Percentiles rank a stretch among this genome's conserved stretches.
Conservation (phyloP, 163 green algal species). For the Scenedesmus sp. region DNA sequence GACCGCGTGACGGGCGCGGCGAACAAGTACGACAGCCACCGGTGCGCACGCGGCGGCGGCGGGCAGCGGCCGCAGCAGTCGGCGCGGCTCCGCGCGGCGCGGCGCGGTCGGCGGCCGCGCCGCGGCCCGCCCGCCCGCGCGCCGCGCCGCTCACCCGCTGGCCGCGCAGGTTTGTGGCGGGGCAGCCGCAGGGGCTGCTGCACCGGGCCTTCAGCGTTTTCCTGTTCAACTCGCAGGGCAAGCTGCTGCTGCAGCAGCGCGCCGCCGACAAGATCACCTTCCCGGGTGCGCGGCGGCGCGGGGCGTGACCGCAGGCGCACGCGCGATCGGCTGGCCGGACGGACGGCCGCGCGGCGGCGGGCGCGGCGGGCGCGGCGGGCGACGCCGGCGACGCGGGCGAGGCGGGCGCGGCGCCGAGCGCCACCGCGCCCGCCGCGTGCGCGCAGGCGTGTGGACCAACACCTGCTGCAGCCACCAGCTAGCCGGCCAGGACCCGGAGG, state of each 20-base stretch:
- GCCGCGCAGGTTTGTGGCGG: constrained; percentile 56
- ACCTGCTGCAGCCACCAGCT: constrained; percentile 97
- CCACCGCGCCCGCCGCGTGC: no score
- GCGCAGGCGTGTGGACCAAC: constrained; percentile 94
- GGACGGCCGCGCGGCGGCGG: no score
- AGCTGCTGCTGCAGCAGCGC: constrained; percentile 93
- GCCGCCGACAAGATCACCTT: constrained; percentile 87
- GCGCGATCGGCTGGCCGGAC: no score
- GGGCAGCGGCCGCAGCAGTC: constrained; percentile 2
- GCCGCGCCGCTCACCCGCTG: no score
- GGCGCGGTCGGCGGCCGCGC: not conserved
- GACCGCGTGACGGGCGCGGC: constrained; percentile 82
- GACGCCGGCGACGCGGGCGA: no score
- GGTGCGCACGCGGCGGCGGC: constrained; percentile 3
- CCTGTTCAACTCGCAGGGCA: constrained; percentile 85
- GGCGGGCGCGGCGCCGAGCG: not conserved
- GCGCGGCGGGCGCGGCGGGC: no score
- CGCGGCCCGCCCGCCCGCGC: no score
- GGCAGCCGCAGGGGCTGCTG: constrained; percentile 72
- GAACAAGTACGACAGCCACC: constrained; percentile 89
- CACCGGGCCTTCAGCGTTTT: constrained; percentile 98
- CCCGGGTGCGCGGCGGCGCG: constrained; percentile 56
- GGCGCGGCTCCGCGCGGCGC: not conserved
- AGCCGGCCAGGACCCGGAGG: constrained; percentile 72
- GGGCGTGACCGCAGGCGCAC: no score